Conservation (phyloP, 1,284 basidiomycete genomes). For the Takashimella koratensis region DNA sequence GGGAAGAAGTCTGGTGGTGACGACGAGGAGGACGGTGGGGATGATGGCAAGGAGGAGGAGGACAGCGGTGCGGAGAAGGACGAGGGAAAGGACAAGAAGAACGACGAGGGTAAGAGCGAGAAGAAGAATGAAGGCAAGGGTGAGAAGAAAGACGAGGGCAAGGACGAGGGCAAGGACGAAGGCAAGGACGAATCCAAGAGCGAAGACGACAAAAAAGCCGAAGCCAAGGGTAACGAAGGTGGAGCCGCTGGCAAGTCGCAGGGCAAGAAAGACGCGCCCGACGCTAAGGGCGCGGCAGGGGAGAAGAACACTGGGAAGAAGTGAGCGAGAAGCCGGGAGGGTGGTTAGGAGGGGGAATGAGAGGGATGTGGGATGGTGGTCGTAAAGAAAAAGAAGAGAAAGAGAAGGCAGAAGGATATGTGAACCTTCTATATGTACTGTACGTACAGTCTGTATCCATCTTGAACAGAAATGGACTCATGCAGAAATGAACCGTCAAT, state of each 20-base stretch:
- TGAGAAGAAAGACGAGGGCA: constrained; percentile 11
- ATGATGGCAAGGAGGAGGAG: constrained; percentile 4
- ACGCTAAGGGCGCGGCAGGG: constrained; percentile 10
- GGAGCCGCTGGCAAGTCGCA: constrained; percentile 9
- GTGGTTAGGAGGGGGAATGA: too few relatives aligned
- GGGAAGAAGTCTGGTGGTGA: constrained; percentile 2
- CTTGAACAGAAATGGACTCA: too few relatives aligned
- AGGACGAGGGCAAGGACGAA: constrained; percentile 5
- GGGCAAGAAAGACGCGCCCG: constrained; percentile 13
- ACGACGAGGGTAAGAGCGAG: background rate
- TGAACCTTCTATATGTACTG: too few relatives aligned
- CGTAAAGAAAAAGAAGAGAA: too few relatives aligned
- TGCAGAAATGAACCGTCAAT: too few relatives aligned
- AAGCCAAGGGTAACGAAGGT: constrained; percentile 5
- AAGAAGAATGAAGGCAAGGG: constrained; percentile 1
- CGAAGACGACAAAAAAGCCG: constrained; percentile 1
- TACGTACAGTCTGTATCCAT: too few relatives aligned
- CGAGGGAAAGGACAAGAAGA: background rate
- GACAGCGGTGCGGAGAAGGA: constrained; percentile 1
- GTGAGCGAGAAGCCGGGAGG: too few relatives aligned
- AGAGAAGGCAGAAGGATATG: too few relatives aligned
- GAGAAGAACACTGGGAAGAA: constrained; percentile 11
- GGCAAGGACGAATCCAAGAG: constrained; percentile 3
- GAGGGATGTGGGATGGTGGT: background rate
- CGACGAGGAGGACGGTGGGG: constrained; percentile 4